These are phyloP conservation scores for Albatrellus sp. DNA, from an alignment of 1,284 basidiomycete genomes.

Conservation along the genomic window DNA sequence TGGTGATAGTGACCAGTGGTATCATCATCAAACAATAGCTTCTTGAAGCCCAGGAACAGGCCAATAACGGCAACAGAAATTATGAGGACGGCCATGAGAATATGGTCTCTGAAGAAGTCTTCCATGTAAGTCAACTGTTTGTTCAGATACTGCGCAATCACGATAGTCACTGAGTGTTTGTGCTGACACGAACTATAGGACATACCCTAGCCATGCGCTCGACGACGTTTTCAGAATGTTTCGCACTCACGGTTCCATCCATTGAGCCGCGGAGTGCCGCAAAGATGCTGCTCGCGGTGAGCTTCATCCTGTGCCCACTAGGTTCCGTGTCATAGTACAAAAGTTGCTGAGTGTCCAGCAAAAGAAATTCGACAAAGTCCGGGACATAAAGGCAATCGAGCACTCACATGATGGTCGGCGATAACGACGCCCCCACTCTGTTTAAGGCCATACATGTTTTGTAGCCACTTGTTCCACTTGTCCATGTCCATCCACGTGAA, in stretches of 20 bases:
- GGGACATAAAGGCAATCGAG: background rate
- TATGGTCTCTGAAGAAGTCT: background rate
- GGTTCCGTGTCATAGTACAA: constrained; percentile 55
- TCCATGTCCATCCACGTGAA: constrained; percentile 81
- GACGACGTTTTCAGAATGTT: constrained; percentile 57
- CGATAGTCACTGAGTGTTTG: constrained; percentile 8
- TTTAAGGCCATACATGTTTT: constrained; percentile 71
- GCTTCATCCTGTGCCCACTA: constrained; percentile 35
- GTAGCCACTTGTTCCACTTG: constrained; percentile 77
- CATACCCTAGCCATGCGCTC: constrained; percentile 59
- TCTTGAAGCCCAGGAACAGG: background rate
- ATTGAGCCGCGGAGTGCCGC: constrained; percentile 61
- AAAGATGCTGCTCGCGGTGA: constrained; percentile 50
- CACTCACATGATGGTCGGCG: constrained; percentile 64
- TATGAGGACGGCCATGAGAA: background rate
- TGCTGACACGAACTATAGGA: constrained; percentile 7
- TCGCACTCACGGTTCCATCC: constrained; percentile 39
- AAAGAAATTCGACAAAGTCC: background rate
- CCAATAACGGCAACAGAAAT: background rate
- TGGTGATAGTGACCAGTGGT: background rate
- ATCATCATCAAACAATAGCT: background rate
- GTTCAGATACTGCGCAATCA: constrained; percentile 30
- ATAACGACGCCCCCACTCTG: constrained; percentile 41
- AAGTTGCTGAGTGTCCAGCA: constrained; percentile 37
- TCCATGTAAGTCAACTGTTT: background rate